phyloP scores from a whole-genome alignment of 2,329 filamentous ascomycete species.

The Penicillium olsonii region DNA sequence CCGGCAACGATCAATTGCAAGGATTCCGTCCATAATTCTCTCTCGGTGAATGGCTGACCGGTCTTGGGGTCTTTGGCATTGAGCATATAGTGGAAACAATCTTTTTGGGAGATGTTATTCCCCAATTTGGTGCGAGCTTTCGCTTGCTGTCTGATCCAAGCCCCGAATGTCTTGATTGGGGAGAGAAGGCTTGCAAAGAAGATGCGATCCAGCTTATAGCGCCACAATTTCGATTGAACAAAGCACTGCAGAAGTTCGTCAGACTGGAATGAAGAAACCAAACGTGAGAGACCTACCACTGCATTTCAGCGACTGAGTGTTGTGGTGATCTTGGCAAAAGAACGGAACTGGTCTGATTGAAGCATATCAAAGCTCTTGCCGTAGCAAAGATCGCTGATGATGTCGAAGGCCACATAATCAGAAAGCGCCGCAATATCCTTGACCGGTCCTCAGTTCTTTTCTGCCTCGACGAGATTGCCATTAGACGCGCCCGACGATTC shows the following conservation, averaged over 20 bases:
- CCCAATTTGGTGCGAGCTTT: neutral
- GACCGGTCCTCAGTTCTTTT: neutral
- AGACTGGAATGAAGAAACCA: neutral
- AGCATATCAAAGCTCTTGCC: slow-evolving; percentile 5
- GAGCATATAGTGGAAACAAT: slow-evolving; percentile 2
- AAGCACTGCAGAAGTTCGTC: neutral
- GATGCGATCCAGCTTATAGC: slow-evolving; percentile 2
- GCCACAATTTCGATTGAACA: slow-evolving; percentile 2
- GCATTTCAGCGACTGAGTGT: neutral
- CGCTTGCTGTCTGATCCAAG: neutral
- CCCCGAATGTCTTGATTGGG: neutral
- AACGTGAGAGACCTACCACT: neutral
- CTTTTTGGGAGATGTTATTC: neutral
- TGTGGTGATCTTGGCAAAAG: neutral
- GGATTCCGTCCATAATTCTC: slow-evolving; percentile 3
- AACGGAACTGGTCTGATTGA: neutral
- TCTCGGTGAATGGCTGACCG: neutral
- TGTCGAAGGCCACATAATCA: neutral
- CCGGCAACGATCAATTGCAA: slow-evolving; percentile 3
- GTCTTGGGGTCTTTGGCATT: neutral
- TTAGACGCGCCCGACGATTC: too few species aligned
- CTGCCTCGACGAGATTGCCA: neutral
- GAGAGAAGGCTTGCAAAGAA: neutral
- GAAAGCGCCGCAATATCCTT: neutral
- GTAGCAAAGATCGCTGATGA: slow-evolving; percentile 2